Percentiles rank a stretch among this genome's conserved stretches.
Evolutionary conservation across 2,329 filamentous ascomycete genomes (phyloP).

Genomic region (Claviceps digitariae): DNA sequence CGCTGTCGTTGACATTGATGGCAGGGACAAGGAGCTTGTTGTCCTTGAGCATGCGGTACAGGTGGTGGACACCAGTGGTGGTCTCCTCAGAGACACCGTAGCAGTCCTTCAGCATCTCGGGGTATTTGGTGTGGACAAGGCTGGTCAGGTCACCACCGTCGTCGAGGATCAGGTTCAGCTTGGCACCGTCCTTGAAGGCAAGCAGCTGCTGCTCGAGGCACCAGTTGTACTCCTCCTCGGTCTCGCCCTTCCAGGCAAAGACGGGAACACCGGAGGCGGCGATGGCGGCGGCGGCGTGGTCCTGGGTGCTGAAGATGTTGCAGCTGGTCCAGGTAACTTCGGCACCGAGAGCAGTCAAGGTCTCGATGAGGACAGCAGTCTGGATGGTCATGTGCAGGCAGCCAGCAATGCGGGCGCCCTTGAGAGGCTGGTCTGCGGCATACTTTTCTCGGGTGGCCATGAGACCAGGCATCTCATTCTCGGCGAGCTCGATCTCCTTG

Average conservation of each 20-base stretch:
- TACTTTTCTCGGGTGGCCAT: constrained; percentile 93
- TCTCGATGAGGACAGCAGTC: constrained; percentile 98
- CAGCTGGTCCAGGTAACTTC: constrained; percentile 98
- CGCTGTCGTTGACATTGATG: constrained; percentile 99
- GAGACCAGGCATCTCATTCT: constrained; percentile 94
- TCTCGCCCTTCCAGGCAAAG: constrained; percentile 72
- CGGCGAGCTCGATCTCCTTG: constrained; percentile 96
- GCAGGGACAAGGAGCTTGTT: constrained; percentile 79
- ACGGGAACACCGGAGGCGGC: constrained; percentile 87
- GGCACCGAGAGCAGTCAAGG: constrained; percentile 81
- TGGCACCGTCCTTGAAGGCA: constrained; percentile 93
- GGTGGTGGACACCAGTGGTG: constrained; percentile 97
- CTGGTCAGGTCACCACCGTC: constrained; percentile 95
- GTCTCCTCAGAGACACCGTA: constrained; percentile 99
- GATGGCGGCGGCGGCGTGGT: constrained; percentile 96
- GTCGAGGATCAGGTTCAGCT: constrained; percentile 97
- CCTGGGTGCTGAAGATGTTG: constrained; percentile 99
- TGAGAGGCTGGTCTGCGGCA: constrained; percentile 80
- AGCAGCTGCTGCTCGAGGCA: constrained; percentile 96
- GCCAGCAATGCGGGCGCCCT: constrained; percentile 89
- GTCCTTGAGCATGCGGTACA: constrained; percentile 96
- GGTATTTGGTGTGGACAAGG: constrained; percentile 96
- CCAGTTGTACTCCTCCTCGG: constrained; percentile 99
- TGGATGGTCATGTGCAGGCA: constrained; percentile 99
- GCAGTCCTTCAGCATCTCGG: constrained; percentile 96